Evolutionary conservation across 2,329 filamentous ascomycete species (phyloP), one percentile per base, ranked within the genome.

Genomic region (Fusarium sublunatum): DNA sequence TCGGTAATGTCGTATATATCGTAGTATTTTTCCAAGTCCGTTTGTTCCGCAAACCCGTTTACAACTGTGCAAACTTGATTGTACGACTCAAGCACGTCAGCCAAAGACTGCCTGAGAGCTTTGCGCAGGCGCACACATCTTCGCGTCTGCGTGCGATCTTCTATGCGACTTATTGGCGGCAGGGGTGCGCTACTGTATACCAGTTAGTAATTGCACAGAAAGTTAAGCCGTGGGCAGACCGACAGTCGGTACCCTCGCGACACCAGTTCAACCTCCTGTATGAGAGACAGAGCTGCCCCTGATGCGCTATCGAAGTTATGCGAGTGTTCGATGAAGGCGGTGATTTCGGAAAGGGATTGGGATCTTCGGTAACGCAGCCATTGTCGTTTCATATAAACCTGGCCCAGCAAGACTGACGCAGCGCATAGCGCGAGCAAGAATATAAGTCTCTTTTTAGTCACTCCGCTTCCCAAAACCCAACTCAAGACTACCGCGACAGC

Each of bases 241-340:
- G 77, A 92, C 88, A 97, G 83, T 77, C 91, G 85, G 76, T 96
- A 97, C 22, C 93, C 93, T 68, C 93, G 87, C 28, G 93, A 96
- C 25, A 97, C 93, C 29, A 97, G 83, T 78, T 97, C 93, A n/a
- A 97, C 93, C 77, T 97, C 93, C 75, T 97, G 93, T 61, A 97
- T 89, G 58, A 97, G 84, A 34, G 90, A 88, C 52, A 97, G 81
- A 3, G 91, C 90, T 29, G 91, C 90, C 35, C 88, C 88, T 36
- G 86, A 88, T 22, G 89, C 89, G 36, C 88, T 86, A 76, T 97
- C 93, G 68, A 96, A 92, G 45, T 89, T 87, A 72, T 96, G 92
- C 35, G 92, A 88, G 70, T 87, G 88, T 42, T 86, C 82, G 41
- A 95, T 88, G 64, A 96, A 87, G 1, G 81, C 78, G 10, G 86